These are phyloP conservation scores for Moesziomyces sp. DNA, from an alignment of 1,284 basidiomycete genomes.

Conservation along the genomic window DNA sequence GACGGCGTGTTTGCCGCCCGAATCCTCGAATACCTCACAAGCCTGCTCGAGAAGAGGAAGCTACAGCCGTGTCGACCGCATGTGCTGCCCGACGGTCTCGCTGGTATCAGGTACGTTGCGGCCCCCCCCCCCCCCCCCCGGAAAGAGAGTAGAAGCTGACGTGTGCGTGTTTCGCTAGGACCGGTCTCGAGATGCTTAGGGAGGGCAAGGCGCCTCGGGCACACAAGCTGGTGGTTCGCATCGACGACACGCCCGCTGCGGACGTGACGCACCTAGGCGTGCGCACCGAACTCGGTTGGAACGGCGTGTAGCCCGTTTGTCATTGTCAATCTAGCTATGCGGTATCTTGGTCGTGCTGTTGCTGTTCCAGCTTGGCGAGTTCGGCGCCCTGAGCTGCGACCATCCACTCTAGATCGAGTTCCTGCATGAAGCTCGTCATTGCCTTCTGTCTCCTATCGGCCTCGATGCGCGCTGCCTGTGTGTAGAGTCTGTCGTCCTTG, in stretches of 20 bases:
- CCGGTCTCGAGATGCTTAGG: slow-evolving; percentile 51
- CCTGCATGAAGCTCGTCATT: slow-evolving; percentile 53
- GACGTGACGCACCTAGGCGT: slow-evolving; percentile 57
- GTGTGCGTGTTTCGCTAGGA: slow-evolving; percentile 3
- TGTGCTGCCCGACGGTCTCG: slow-evolving; percentile 52
- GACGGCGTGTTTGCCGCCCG: slow-evolving; percentile 28
- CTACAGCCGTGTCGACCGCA: slow-evolving; percentile 42
- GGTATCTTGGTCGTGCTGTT: not conserved
- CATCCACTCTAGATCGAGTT: slow-evolving; percentile 59
- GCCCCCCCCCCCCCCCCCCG: not conserved
- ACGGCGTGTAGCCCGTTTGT: slow-evolving; percentile 27
- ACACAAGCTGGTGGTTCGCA: slow-evolving; percentile 51
- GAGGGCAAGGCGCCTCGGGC: slow-evolving; percentile 56
- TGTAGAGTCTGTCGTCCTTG: slow-evolving; percentile 68
- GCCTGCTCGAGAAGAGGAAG: slow-evolving; percentile 13
- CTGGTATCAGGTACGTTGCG: slow-evolving; percentile 46
- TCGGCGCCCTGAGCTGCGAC: slow-evolving; percentile 53
- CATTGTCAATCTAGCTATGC: too few species aligned
- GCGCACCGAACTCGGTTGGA: slow-evolving; percentile 54
- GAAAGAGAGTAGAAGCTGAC: not conserved
- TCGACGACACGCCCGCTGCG: slow-evolving; percentile 52
- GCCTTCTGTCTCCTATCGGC: slow-evolving; percentile 79
- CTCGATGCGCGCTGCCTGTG: slow-evolving; percentile 75
- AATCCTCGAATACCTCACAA: slow-evolving; percentile 15
- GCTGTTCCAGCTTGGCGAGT: slow-evolving; percentile 20